A percentile compares a stretch with the other conserved stretches of the same genome.
Evolutionary conservation across 2,329 filamentous ascomycete species (phyloP).

Genomic region (Diplodia intermedia): DNA sequence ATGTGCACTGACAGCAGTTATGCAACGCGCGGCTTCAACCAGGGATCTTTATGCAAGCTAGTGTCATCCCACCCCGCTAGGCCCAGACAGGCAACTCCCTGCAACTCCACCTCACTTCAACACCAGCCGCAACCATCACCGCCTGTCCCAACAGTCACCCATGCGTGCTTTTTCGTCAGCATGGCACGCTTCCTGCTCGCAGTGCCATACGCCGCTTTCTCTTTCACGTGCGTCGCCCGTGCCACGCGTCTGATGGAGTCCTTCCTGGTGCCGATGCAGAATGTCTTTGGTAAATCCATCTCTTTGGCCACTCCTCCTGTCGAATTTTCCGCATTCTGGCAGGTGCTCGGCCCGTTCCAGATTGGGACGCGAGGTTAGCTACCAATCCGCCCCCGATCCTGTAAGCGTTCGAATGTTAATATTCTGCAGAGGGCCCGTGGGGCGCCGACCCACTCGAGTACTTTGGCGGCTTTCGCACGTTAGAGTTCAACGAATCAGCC

Average conservation of each 20-base stretch:
- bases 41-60: constrained; percentile 21
- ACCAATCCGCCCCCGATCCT: constrained; percentile 30
- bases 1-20: not conserved
- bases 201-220: not conserved
- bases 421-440: constrained; percentile 60
- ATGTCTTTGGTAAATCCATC: constrained; percentile 3
- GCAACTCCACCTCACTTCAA: constrained; percentile 15
- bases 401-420: constrained; percentile 17
- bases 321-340: constrained; percentile 53
- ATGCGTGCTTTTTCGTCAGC: not conserved
- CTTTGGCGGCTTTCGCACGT: constrained; percentile 59
- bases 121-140: constrained; percentile 20
- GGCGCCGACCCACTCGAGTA: constrained; percentile 64
- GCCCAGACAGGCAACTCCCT: constrained; percentile 9
- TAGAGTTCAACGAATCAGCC: constrained; percentile 52
- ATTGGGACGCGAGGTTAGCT: constrained; percentile 64
- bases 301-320: constrained; percentile 34
- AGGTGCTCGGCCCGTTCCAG: constrained; percentile 64
- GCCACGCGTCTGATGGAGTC: constrained; percentile 9
- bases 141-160: not conserved
- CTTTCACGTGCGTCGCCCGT: not conserved
- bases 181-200: not conserved
- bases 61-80: constrained; percentile 10
- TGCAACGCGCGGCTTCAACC: constrained; percentile 23
- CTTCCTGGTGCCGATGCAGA: constrained; percentile 5